Evolutionary conservation across 768 basidiomycete genomes (phyloP), one percentile per base, ranked within the genome.

Genomic region (Kwoniella dendrophila): DNA sequence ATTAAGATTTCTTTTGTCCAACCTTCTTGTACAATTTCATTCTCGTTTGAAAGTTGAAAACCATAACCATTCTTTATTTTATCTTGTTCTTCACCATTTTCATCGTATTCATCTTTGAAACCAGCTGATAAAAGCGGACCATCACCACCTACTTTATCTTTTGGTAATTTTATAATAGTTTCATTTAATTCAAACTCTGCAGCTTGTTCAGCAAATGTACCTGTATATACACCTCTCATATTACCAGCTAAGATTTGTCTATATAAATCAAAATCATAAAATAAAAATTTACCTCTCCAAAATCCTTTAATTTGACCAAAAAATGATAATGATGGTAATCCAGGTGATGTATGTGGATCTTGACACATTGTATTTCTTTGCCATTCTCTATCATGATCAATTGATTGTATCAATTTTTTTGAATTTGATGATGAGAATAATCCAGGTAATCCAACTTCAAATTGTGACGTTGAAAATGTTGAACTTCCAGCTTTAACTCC

Each of bases 1-100:
- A 78, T 49, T 26, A 78, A 36, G 44, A 78, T 76, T 70, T 78
- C 77, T 61, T 76, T 76, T 7, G 77, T 76, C 77, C 77, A 78
- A 3, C 77, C 77, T 22, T 67, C 63, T 44, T 71, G 60, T 56
- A 76, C 72, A 3, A 44, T 57, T 48, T 71, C 70, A 18, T 63
- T 64, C 30, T 73, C 71, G 16, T 34, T 30, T 16, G 61, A 62
- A 3, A 74, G 59, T 45, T 75, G 66, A 60, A 73, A 61, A 3
- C 77, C 77, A 30, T 74, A 71, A 16, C 75, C 77, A 8, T 54
- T 64, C 36, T 64, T 30, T 10, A 74, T 66, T 38, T 54, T 33
- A 29, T 40, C 33, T 44, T 67, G 70, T 52, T 72, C 70, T 30
- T 45, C 20, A 8, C 47, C 56, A 43, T 40, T 38, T 29, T 63